These are phyloP conservation scores for Verbascum thapsus DNA, from an alignment of 257 asterid species.

Conservation along the genomic window DNA sequence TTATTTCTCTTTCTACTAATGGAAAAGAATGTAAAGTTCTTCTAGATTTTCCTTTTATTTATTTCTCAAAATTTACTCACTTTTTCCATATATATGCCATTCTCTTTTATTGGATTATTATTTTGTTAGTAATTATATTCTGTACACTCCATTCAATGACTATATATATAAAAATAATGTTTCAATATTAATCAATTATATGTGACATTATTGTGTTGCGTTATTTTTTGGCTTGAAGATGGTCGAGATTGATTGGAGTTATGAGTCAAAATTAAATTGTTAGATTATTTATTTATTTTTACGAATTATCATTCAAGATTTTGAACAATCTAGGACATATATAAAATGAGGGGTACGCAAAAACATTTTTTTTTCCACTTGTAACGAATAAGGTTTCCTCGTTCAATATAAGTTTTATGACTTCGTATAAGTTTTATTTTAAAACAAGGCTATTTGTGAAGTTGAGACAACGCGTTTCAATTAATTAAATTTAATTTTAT, in stretches of 20 bases:
- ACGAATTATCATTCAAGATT: too few species aligned
- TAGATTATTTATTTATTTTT: too few species aligned
- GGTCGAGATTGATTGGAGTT: conserved; percentile 24
- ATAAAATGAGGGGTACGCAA: too few species aligned
- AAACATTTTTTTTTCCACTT: too few species aligned
- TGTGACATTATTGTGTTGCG: conserved; percentile 19
- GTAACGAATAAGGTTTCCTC: too few species aligned
- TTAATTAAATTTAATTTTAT: conserved; percentile 9
- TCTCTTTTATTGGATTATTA: conserved; percentile 11
- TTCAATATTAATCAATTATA: conserved; percentile 18
- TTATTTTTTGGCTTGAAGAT: conserved; percentile 3
- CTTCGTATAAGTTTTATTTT: too few species aligned
- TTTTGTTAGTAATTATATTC: conserved; percentile 15
- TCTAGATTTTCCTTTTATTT: too few species aligned
- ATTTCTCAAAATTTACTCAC: background rate
- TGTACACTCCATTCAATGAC: conserved; percentile 11
- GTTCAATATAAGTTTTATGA: too few species aligned
- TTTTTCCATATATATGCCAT: background rate
- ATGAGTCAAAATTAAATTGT: background rate
- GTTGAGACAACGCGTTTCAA: background rate
- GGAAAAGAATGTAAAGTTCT: too few species aligned
- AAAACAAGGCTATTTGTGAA: background rate
- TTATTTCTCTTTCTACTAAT: background rate
- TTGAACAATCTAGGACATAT: too few species aligned
- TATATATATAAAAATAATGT: conserved; percentile 29